Conservation (phyloP, 257 asterid genomes). For the Jasminum sambac region DNA sequence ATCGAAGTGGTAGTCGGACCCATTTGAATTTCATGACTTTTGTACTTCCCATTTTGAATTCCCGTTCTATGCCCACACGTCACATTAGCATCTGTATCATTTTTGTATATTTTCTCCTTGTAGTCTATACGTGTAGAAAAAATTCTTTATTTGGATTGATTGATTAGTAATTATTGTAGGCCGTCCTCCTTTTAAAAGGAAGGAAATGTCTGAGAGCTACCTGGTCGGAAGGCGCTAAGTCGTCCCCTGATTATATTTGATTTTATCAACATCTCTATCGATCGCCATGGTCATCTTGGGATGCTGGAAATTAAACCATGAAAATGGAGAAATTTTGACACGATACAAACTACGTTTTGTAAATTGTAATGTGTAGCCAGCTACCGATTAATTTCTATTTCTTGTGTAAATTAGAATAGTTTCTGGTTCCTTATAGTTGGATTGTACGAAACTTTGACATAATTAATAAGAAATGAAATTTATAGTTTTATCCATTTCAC, state of each 20-base stretch:
- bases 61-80: too few species aligned
- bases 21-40: too few species aligned
- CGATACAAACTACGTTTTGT: neutral
- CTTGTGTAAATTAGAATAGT: neutral
- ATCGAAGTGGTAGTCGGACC: too few species aligned
- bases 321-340: neutral
- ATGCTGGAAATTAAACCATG: neutral
- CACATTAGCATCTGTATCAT: too few species aligned
- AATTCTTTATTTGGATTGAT: neutral
- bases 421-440: too few species aligned
- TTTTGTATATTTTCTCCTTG: too few species aligned
- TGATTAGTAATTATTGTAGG: slow-evolving; percentile 24
- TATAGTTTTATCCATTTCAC: too few species aligned
- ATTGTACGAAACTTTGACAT: too few species aligned
- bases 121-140: too few species aligned
- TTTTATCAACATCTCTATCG: neutral
- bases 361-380: neutral
- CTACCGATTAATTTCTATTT: neutral
- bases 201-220: slow-evolving; percentile 34
- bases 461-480: too few species aligned
- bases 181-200: slow-evolving; percentile 42
- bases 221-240: slow-evolving; percentile 37
- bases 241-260: neutral
- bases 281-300: neutral
- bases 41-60: too few species aligned